A percentile compares a stretch with the other conserved stretches of the same genome.
Evolutionary conservation across 257 asterid species (phyloP).

Genomic region (Anisodus acutangulus): DNA sequence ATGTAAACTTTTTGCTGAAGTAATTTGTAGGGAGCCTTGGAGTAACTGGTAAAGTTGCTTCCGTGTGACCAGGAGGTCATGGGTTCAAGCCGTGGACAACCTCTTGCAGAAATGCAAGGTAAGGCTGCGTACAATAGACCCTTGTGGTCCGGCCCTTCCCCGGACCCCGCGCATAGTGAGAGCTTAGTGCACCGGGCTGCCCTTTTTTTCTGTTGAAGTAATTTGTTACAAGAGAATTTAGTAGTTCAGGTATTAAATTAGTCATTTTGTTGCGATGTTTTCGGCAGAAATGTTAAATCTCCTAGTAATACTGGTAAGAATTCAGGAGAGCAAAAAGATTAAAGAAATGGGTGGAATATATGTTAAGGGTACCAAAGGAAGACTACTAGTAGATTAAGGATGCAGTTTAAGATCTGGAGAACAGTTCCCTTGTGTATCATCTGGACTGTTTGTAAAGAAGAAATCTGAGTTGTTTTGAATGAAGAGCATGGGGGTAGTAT

Average conservation of each 20-base stretch:
- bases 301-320: not conserved
- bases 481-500: not conserved
- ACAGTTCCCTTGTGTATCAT: not conserved
- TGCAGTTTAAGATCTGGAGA: slow-evolving; percentile 14
- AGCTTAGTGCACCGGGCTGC: no score
- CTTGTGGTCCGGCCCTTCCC: no score
- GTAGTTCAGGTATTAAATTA: slow-evolving; percentile 3
- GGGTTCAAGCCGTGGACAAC: no score
- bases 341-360: slow-evolving; percentile 14
- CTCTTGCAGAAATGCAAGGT: not conserved
- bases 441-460: not conserved
- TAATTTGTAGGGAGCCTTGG: not conserved
- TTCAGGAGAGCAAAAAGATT: not conserved
- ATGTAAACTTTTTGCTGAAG: not conserved
- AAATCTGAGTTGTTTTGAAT: not conserved
- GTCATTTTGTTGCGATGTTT: not conserved
- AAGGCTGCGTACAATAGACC: no score
- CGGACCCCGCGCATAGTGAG: no score
- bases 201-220: not conserved
- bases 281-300: not conserved
- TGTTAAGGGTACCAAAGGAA: not conserved
- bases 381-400: not conserved
- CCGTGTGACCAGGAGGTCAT: no score
- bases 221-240: not conserved
- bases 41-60: no score